Evolutionary conservation across 1,284 basidiomycete species (phyloP), one percentile per base, ranked within the genome.

Genomic region (Anthracocystis panici-leucophaei): DNA sequence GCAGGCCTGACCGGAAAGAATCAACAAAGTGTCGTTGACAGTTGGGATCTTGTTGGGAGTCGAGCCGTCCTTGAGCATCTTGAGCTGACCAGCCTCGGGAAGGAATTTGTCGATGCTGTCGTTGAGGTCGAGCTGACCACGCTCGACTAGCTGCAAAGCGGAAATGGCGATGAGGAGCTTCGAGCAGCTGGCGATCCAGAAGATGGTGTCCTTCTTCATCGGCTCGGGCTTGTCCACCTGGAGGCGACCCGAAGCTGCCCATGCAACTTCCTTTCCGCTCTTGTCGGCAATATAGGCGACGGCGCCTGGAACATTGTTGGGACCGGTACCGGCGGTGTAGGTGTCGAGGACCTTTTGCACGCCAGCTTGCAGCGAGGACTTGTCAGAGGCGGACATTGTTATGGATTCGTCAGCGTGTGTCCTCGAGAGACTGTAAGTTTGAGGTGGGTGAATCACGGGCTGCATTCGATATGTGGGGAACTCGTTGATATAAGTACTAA

Each of bases 121-220:
- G 54, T 85, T 77, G 18, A 84, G 58, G 21, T 67, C 51, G 29
- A 85, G 52, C 44, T 79, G 57, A 14, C 82, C 83, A 9, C 63
- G 65, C 49, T 85, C 84, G 2, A 78, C 75, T 7, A 84, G 68
- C 65, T 84, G 84, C 51, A 85, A 72, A 21, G 55, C 59, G n/a
- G 84, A 73, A 16, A 85, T 78, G 20, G 77, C 68, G 16, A 83
- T 84, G 57, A 85, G 67, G 33, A 84, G 66, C 77, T 85, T 86
- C 38, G 84, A 85, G 65, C 69, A 77, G 41, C 75, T 78, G 33
- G 68, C 77, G 20, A 83, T 78, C 74, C 77, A 78, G 42, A 74
- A 73, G 46, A 73, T 58, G 27, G 58, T 45, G 73, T 86, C 55
- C 23, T 64, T 70, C 21, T 58, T 54, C 65, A 75, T 73, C 9